Evolutionary conservation across 768 basidiomycete genomes (phyloP).

Genomic region (Lactarius pseudohatsudake): DNA sequence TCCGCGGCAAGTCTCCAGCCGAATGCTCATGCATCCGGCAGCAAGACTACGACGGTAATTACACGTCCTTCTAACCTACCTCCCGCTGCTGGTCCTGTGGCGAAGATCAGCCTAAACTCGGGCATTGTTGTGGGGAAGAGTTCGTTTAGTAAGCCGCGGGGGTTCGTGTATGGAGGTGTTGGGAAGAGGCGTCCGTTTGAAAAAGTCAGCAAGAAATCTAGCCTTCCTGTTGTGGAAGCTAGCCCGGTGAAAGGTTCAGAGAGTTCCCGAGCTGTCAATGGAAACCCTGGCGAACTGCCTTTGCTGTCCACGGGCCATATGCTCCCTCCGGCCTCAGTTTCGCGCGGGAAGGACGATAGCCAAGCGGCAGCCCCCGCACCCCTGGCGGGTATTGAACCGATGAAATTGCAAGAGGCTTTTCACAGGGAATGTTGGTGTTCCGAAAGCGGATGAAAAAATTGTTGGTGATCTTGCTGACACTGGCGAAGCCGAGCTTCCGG

Average conservation of each 20-base stretch:
- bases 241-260: slow-evolving; percentile 45
- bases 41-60: neutral
- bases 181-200: slow-evolving; percentile 31
- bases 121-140: slow-evolving; percentile 32
- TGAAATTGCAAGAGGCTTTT: slow-evolving; percentile 24
- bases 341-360: slow-evolving; percentile 3
- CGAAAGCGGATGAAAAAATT: neutral
- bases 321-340: neutral
- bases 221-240: slow-evolving; percentile 44
- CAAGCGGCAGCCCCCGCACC: neutral
- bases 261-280: neutral
- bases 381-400: slow-evolving; percentile 6
- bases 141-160: slow-evolving; percentile 10
- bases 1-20: slow-evolving; percentile 3
- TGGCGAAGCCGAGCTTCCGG: slow-evolving; percentile 24
- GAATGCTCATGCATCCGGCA: slow-evolving; percentile 10
- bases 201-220: slow-evolving; percentile 46
- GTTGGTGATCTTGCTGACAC: slow-evolving; percentile 20
- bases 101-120: slow-evolving; percentile 30
- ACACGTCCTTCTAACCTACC: slow-evolving; percentile 4
- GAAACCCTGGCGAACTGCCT: slow-evolving; percentile 2
- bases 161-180: slow-evolving; percentile 29
- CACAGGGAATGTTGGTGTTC: neutral
- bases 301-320: neutral
- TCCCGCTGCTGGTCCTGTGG: slow-evolving; percentile 5